Base-by-base conservation (phyloP, 345 rosid genomes). In the Populus ilicifolia region DNA sequence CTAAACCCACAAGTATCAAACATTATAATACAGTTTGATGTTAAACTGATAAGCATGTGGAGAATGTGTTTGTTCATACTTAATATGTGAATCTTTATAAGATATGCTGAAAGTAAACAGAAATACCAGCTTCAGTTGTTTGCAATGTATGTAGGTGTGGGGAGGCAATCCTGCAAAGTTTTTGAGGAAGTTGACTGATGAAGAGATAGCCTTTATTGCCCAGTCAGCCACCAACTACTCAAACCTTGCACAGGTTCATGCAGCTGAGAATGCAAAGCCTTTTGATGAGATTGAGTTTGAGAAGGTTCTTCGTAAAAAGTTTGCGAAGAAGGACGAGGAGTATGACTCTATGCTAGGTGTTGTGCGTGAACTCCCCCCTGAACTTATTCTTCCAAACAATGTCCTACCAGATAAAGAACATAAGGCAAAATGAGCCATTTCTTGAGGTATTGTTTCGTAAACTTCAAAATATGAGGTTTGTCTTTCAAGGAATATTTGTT, bases 101-200 rank as follows among this genome's bases (percentile, higher is more conserved):
- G 12, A 11, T 12, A 21, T 39, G 50, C 46, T 68, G 23, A 38
- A 43, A 68, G 13, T 14, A 30, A 3, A 18, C 38, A 67, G 29
- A n/a, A 59, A 59, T 25, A 59, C 25, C 35, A 48, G 74, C 63
- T 71, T 41, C 36, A 2, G 14, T 16, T 65, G 61, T 14, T 67
- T 38, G 46, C 43, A 43, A 38, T 61, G 20, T 70, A 46, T 69
- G 81, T 85, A 93, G 99, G 90, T 95, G 44, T 95, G 97, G 98
- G 99, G 90, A 86, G 99, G 99, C 79, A 95, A 95, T 82, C 97
- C 99, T 13, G 99, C 98, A 73, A 92, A 83, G 86, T 95, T 95
- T 81, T 85, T 95, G 85, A 89, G 99, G 82, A 90, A 92, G 90
- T 91, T 95, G 64, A 87, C 87, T 11, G 90, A 86, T 25, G 88